A percentile compares a stretch with the other conserved stretches of the same genome.
Conservation (phyloP, 805 yeast species). For the Yarrowia bubula region DNA sequence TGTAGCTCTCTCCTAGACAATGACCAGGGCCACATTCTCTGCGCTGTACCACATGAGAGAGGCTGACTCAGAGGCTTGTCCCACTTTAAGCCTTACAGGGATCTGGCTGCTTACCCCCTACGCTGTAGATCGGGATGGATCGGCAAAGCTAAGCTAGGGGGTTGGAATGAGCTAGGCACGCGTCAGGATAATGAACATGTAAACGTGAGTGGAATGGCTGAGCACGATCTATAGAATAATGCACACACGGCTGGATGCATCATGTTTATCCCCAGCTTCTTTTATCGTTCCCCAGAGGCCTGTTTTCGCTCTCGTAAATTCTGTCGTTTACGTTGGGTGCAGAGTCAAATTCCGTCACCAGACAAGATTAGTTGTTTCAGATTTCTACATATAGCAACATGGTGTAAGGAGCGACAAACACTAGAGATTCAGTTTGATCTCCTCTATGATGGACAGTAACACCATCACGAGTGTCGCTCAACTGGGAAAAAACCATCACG, state of each 20-base stretch:
- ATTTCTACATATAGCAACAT: not conserved
- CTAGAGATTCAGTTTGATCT: not conserved
- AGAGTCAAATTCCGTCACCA: not conserved
- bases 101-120: conserved; percentile 19
- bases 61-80: not conserved
- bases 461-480: too few species aligned
- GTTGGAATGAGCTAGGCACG: conserved; percentile 15
- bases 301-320: not conserved
- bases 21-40: not conserved
- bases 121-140: conserved; percentile 22
- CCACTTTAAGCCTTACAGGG: not conserved
- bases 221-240: too few species aligned
- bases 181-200: not conserved
- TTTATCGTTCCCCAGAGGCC: not conserved
- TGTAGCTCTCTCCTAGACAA: not conserved
- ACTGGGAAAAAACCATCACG: too few species aligned
- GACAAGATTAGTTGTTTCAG: conserved; percentile 16
- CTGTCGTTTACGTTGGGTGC: not conserved
- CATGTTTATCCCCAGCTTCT: too few species aligned
- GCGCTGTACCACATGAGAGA: not conserved
- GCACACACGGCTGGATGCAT: too few species aligned
- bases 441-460: not conserved
- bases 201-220: too few species aligned
- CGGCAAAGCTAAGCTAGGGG: conserved; percentile 13
- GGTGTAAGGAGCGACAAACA: not conserved